These are phyloP conservation scores for Neocatenulostroma microsporum DNA, from an alignment of 2,329 filamentous ascomycete genomes.

Conservation along the genomic window DNA sequence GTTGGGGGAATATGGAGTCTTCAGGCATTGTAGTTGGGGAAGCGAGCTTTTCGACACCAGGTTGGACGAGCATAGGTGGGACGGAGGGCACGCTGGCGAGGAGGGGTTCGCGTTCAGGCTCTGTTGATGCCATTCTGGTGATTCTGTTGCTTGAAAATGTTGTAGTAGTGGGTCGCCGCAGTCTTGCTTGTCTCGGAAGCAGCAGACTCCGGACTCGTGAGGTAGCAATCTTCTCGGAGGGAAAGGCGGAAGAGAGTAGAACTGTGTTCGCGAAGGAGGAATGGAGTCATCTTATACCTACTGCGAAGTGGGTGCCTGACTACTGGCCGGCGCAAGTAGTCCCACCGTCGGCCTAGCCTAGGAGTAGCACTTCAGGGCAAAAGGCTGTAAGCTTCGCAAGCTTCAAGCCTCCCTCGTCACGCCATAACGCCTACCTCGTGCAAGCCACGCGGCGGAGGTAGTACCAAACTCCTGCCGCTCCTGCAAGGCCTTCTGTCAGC, in stretches of 20 bases:
- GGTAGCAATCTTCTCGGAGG: too few species aligned
- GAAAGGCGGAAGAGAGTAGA: background rate
- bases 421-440: background rate
- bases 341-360: too few species aligned
- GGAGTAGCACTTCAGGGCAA: background rate
- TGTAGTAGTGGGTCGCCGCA: background rate
- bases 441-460: background rate
- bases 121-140: slow-evolving; percentile 3
- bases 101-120: slow-evolving; percentile 7
- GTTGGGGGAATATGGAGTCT: slow-evolving; percentile 18
- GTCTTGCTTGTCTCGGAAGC: too few species aligned
- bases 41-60: slow-evolving; percentile 23
- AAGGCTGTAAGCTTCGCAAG: slow-evolving; percentile 1
- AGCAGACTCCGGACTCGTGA: too few species aligned
- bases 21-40: slow-evolving; percentile 17
- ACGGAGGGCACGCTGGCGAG: slow-evolving; percentile 7
- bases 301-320: background rate
- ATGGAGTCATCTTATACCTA: background rate
- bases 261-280: background rate
- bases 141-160: background rate
- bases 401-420: background rate
- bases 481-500: too few species aligned
- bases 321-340: too few species aligned
- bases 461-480: too few species aligned
- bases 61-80: slow-evolving; percentile 25